These are phyloP conservation scores for Candida labiduridarum DNA, from an alignment of 1,139 yeast species.

Conservation along the genomic window DNA sequence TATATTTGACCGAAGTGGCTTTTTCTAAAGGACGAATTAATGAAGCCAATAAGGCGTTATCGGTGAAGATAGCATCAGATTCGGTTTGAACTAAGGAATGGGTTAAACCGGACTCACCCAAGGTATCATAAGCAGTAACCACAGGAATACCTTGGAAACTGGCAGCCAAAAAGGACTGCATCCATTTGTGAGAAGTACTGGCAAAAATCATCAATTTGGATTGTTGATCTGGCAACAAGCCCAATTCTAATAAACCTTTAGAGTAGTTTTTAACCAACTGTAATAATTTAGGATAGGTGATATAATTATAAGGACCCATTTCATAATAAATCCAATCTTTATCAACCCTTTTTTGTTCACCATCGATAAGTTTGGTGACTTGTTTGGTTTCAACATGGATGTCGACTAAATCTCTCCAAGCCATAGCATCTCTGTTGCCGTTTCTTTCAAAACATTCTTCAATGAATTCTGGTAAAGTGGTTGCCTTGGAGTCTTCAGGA, in stretches of 20 bases:
- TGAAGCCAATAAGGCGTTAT: conserved; percentile 67
- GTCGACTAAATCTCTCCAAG: conserved; percentile 76
- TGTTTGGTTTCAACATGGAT: conserved; percentile 75
- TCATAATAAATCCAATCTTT: conserved; percentile 91
- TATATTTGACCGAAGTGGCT: conserved; percentile 62
- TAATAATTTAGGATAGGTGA: conserved; percentile 62
- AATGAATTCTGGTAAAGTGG: conserved; percentile 71
- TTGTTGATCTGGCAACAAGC: conserved; percentile 63
- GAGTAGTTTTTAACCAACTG: conserved; percentile 58
- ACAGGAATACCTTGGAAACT: conserved; percentile 78
- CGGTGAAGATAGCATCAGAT: conserved; percentile 79
- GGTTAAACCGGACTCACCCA: conserved; percentile 89
- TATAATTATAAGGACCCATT: conserved; percentile 67
- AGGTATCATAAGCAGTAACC: conserved; percentile 96
- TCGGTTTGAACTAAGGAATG: conserved; percentile 85
- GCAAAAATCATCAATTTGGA: conserved; percentile 84
- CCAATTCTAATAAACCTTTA: conserved; percentile 74
- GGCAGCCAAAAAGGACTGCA: conserved; percentile 82
- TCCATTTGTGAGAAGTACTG: conserved; percentile 83
- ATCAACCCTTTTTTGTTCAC: conserved; percentile 68
- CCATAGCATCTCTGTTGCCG: conserved; percentile 63
- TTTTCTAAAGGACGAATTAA: conserved; percentile 72
- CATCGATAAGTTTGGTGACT: conserved; percentile 76
- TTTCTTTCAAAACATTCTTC: conserved; percentile 63
- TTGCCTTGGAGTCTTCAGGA: conserved; percentile 61